These are phyloP conservation scores for Rachicladosporium sp. DNA, from an alignment of 2,329 filamentous ascomycete species.

Conservation along the genomic window DNA sequence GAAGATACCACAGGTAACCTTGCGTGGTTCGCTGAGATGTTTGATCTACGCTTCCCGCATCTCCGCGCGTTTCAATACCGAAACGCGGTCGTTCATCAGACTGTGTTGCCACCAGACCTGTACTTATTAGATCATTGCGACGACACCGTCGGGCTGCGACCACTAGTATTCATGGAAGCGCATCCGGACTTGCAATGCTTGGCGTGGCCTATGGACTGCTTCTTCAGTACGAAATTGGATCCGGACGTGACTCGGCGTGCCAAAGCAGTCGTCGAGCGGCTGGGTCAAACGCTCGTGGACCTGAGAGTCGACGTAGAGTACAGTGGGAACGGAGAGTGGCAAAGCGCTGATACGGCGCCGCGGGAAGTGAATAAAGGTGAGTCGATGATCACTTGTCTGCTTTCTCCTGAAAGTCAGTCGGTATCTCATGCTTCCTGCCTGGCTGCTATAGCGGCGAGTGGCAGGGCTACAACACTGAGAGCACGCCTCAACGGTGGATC, in stretches of 20 bases:
- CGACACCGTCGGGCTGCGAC: slow-evolving; percentile 2
- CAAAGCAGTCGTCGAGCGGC: slow-evolving; percentile 24
- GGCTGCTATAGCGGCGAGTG: too few relatives aligned
- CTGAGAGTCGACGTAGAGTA: slow-evolving; percentile 29
- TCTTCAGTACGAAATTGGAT: slow-evolving; percentile 22
- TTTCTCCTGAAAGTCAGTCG: too few relatives aligned
- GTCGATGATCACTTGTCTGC: background rate
- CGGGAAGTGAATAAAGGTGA: background rate
- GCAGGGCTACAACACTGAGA: too few relatives aligned
- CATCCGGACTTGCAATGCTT: slow-evolving; percentile 33
- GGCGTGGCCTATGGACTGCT: slow-evolving; percentile 35
- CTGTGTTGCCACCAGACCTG: slow-evolving; percentile 23
- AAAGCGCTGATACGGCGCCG: slow-evolving; percentile 10
- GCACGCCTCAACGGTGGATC: too few relatives aligned
- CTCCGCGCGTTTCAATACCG: slow-evolving; percentile 34
- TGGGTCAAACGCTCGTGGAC: slow-evolving; percentile 28
- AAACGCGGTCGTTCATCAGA: slow-evolving; percentile 29
- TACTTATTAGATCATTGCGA: slow-evolving; percentile 23
- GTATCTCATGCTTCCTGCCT: background rate
- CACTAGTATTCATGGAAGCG: slow-evolving; percentile 30
- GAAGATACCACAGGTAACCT: background rate
- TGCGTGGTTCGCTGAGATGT: slow-evolving; percentile 20
- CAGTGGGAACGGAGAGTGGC: slow-evolving; percentile 13
- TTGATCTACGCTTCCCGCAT: slow-evolving; percentile 29
- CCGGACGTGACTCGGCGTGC: slow-evolving; percentile 8